Evolutionary conservation across 768 basidiomycete species (phyloP).

Genomic region (Mycena pura): DNA sequence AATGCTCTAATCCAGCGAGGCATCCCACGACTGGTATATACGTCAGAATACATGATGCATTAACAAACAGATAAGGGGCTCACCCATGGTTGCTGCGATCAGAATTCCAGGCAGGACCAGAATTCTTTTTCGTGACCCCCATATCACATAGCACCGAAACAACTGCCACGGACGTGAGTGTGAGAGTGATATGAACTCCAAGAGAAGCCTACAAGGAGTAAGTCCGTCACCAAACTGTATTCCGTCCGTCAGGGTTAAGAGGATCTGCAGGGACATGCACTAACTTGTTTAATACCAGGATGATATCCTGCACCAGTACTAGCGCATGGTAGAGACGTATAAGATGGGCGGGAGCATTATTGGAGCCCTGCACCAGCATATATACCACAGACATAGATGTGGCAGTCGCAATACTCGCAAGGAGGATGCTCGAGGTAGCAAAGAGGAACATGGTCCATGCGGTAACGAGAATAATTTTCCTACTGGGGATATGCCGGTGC

Average conservation of each 20-base stretch:
- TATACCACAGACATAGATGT: slow-evolving; percentile 6
- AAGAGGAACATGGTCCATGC: slow-evolving; percentile 12
- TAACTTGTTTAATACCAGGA: slow-evolving; percentile 9
- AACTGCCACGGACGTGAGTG: background rate
- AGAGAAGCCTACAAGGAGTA: background rate
- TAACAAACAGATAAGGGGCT: too few species aligned
- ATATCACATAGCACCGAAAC: slow-evolving; percentile 15
- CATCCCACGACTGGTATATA: slow-evolving; percentile 1
- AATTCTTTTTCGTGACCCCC: slow-evolving; percentile 6
- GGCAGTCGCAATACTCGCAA: background rate
- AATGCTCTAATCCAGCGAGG: background rate
- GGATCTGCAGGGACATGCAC: background rate
- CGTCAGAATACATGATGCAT: too few species aligned
- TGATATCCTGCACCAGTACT: slow-evolving; percentile 9
- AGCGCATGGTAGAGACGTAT: background rate
- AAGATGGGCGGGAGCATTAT: background rate
- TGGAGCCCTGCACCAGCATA: background rate
- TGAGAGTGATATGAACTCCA: background rate
- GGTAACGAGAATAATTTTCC: slow-evolving; percentile 11
- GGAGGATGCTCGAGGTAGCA: background rate
- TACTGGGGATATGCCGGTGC: background rate
- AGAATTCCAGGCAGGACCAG: background rate
- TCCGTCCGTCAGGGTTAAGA: background rate
- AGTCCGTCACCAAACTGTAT: slow-evolving; percentile 10
- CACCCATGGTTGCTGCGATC: background rate